Base-by-base conservation (phyloP, 371 early-diverging fungal genomes). In the Rhizopus delemar region DNA sequence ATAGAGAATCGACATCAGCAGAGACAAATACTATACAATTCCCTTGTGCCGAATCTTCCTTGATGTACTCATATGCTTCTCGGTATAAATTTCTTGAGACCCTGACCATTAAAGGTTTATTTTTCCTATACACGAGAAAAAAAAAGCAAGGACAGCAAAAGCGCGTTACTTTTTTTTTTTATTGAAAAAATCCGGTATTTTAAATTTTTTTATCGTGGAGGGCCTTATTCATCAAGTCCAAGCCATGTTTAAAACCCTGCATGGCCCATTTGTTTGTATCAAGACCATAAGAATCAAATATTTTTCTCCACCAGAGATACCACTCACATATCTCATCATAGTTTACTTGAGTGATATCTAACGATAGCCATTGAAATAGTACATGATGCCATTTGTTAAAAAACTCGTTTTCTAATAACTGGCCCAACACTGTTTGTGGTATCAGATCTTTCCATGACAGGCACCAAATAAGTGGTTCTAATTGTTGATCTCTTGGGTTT, bases 1-100 rank as follows among this genome's bases (percentile, higher is more conserved):
- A 96, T 11, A 96, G 75, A 12, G 91, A 85, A 73, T 96, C 97
- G 8, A 88, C 88, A 74, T 94, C 93, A 11, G 88, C 74, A 1
- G 90, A 74, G 4, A 90, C 95, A 68, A 95, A 89, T 39, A 95
- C 70, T 13, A 94, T 75, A 31, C 76, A 75, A 31, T 73, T 77
- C 45, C 74, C 77, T 38, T 71, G 69, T 1, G 65, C 32, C 8
- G 83, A 70, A 22, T 69, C 75, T 32, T 68, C 59, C 51, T 75
- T 75, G 51, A 85, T 85, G 29, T 66, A 68, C 15, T 78, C 77
- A 63, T 83, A 85, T 16, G 73, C 77, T 51, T 67, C 66, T 36
- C 74, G 68, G 56, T 69, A 75, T 35, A 66, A 46, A 39, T 59
- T 58, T 55, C 64, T 66, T 49, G 66, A 71, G 56, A 80, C 70